phyloP scores from a whole-genome alignment of 129 eudicot species.

The Erigeron canadensis region DNA sequence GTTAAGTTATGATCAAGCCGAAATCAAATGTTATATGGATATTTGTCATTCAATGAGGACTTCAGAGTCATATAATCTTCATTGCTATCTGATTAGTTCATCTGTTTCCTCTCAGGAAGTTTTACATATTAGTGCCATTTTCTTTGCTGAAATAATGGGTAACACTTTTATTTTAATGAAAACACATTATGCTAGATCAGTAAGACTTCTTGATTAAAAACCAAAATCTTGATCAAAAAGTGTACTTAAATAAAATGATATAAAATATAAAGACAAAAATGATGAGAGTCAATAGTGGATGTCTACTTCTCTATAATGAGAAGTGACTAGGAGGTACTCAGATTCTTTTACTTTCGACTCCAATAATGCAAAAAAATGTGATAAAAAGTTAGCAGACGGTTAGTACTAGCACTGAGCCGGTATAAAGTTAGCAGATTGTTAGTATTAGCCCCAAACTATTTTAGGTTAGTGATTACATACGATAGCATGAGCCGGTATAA shows the following conservation, averaged over 20 bases:
- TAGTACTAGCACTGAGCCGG: conserved; percentile 4
- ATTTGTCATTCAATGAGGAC: conserved; percentile 6
- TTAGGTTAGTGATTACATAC: conserved; percentile 11
- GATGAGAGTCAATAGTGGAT: not conserved
- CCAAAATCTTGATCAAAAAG: not conserved
- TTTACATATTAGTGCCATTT: not conserved
- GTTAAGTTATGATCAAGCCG: not conserved
- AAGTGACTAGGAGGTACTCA: not conserved
- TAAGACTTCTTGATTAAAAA: not conserved
- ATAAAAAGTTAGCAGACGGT: conserved; percentile 7
- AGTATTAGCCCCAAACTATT: conserved; percentile 6
- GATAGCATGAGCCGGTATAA: not conserved
- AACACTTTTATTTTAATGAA: not conserved
- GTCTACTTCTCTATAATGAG: not conserved
- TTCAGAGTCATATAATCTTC: not conserved
- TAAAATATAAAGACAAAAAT: not conserved
- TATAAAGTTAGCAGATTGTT: conserved; percentile 10
- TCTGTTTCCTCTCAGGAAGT: not conserved
- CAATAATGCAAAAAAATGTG: conserved; percentile 9
- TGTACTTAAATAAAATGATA: not conserved
- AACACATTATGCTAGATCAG: not conserved
- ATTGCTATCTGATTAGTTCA: not conserved
- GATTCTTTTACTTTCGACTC: conserved; percentile 26
- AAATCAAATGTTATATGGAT: not conserved
- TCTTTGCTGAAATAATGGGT: conserved; percentile 8